Evolutionary conservation across 805 yeast species (phyloP), one percentile per base, ranked within the genome.

Genomic region (Maudiozyma barnettii): DNA sequence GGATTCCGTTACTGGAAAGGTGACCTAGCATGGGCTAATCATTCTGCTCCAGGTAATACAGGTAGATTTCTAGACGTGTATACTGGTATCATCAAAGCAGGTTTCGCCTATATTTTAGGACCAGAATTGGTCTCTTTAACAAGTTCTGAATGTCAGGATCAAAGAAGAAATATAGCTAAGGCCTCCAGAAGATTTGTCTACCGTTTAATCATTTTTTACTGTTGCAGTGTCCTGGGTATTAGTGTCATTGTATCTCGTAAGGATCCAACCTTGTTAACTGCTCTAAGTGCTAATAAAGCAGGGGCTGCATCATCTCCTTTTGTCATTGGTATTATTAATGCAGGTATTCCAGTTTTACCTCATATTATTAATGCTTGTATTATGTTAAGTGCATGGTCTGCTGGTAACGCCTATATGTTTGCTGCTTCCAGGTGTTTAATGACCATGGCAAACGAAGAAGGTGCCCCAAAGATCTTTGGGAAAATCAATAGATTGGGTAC

Each of bases 1-100:
- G 88, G 88, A 6, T 81, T 81, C 73, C 78, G 81, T 52, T 81
- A 72, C 65, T 82, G 88, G 88, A 63, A 71, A 44, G 49, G 67
- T 47, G 82, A 82, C 5, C 82, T 82, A 54, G 76, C 81, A 0
- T 82, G 81, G 53, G 69, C 74, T 46, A 57, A 67, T 53, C 77
- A 78, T 54, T 55, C 76, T 45, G 65, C 69, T 1, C 59, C 56
- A 8, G 87, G 87, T 22, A 61, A 66, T 48, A 73, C 83, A 26
- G 89, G 87, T 41, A 73, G 73, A 51, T 81, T 83, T 61, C 65
- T 78, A 30, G 86, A 82, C 14, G 71, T 80, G 47, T 78, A 82
- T 78, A 75, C 79, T 14, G 79, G 76, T 46, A 68, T 81, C 44
- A 75, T 80, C 53, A 79, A 77, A 56, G 78, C 83, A 38, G 86